Evolutionary conservation across 2,329 filamentous ascomycete species (phyloP), one percentile per base, ranked within the genome.

Genomic region (Stagonosporopsis rhizophila): DNA sequence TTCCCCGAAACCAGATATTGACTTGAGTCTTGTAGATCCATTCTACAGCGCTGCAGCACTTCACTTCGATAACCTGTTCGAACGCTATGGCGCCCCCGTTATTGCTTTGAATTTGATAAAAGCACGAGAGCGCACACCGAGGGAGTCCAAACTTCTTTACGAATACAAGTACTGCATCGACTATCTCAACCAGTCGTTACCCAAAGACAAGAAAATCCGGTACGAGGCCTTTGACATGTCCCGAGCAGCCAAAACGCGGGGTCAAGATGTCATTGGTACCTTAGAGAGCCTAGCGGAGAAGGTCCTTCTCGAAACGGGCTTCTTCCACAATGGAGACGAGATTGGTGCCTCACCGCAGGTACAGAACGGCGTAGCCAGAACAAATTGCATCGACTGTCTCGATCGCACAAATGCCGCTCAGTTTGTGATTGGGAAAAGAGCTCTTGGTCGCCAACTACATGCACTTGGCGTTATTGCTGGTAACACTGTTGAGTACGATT

Each of bases 201-300:
- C 95, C 0, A 78, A 83, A 2, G 88, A 88, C 52, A 91, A 93
- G 70, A 92, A 91, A 72, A 96, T 99, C 47, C 86, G 94, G 9
- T 94, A 99, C 75, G 92, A 95, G 67, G 92, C 94, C 3, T 99
- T 95, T 87, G 95, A 99, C 73, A 99, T 99, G 95, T 96, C 93
- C 59, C 85, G 95, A 56, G 94, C 95, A 5, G 92, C 94, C 17
- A 99, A 99, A 77, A 88, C 81, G 19, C 88, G 91, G 32, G 93
- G 95, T 54, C 90, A 96, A 68, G 93, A 99, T 78, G 95, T 99
- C 2, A 98, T 99, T 65, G 89, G 89, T 22, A 96, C 90, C 1
- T 83, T 99, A 3, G 95, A 99, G 74, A 83, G 84, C 50, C 96
- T 98, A 64, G 93, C 92, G 1, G 91, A 96, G 70, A 89, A 92